phyloP scores from a whole-genome alignment of 768 basidiomycete species.

The Lentinula guzmanii region DNA sequence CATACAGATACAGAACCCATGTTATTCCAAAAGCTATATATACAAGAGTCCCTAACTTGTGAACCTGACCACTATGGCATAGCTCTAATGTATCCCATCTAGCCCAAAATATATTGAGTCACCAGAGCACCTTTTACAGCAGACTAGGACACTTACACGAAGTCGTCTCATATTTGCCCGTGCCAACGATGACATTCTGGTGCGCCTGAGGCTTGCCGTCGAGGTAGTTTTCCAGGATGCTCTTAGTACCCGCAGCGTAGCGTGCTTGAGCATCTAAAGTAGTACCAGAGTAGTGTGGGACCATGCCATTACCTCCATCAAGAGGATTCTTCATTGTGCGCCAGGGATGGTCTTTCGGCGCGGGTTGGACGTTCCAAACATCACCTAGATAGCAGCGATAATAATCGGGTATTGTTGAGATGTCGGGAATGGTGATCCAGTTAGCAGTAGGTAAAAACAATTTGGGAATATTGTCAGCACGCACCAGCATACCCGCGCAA shows the following conservation, averaged over 20 bases:
- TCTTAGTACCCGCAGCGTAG: constrained; percentile 69
- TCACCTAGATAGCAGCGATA: constrained; percentile 35
- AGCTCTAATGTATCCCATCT: background rate
- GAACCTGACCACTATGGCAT: no score
- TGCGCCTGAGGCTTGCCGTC: constrained; percentile 60
- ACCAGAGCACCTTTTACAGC: background rate
- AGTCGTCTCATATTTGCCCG: background rate
- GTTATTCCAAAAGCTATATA: no score
- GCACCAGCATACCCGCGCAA: constrained; percentile 51
- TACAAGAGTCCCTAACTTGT: no score
- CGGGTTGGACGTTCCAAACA: constrained; percentile 87
- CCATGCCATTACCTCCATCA: constrained; percentile 86
- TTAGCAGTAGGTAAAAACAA: background rate
- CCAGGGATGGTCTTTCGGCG: constrained; percentile 84
- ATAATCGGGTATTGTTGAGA: no score
- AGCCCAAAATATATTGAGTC: background rate
- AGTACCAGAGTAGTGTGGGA: constrained; percentile 83
- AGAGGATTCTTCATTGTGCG: constrained; percentile 75
- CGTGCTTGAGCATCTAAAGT: constrained; percentile 87
- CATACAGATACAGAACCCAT: no score
- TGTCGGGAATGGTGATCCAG: background rate
- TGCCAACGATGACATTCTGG: constrained; percentile 74
- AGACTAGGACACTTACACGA: constrained; percentile 29
- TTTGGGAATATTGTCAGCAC: background rate
- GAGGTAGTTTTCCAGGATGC: constrained; percentile 70